Conservation (phyloP, 306 rosid species). For the Biancaea sappan region DNA sequence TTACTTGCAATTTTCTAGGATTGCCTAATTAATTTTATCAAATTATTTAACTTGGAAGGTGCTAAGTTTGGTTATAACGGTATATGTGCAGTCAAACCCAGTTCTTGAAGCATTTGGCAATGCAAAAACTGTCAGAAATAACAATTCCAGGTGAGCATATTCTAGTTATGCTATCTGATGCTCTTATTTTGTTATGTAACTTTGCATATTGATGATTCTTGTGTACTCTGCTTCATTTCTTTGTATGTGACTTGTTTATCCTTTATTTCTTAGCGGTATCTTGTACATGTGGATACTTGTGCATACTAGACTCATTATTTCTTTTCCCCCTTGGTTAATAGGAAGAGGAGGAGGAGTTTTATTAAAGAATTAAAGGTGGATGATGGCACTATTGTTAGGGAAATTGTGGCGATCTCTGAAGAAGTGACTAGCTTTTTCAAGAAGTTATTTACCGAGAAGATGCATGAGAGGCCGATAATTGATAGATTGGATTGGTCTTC, state of each 20-base stretch:
- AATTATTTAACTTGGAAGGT: neutral
- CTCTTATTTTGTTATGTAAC: slow-evolving; percentile 26
- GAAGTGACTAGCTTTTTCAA: too few species aligned
- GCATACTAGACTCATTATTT: slow-evolving; percentile 11
- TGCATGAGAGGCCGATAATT: too few species aligned
- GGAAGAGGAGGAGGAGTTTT: too few species aligned
- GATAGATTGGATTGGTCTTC: too few species aligned
- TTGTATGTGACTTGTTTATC: slow-evolving; percentile 24
- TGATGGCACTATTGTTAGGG: too few species aligned
- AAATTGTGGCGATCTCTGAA: too few species aligned
- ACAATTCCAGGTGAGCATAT: slow-evolving; percentile 83
- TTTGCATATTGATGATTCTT: slow-evolving; percentile 20
- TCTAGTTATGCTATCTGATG: slow-evolving; percentile 19
- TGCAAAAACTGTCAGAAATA: slow-evolving; percentile 86
- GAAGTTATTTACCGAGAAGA: too few species aligned
- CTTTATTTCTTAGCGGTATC: slow-evolving; percentile 4
- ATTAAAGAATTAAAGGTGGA: too few species aligned
- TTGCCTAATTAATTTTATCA: neutral
- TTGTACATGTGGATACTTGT: slow-evolving; percentile 11
- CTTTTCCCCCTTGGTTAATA: neutral
- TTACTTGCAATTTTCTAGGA: neutral
- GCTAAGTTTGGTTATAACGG: slow-evolving; percentile 20
- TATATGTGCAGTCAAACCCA: slow-evolving; percentile 82
- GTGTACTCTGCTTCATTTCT: slow-evolving; percentile 24
- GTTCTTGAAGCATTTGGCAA: slow-evolving; percentile 99